Conservation (phyloP, 2,329 filamentous ascomycete genomes). For the Nigrospora sphaerica region DNA sequence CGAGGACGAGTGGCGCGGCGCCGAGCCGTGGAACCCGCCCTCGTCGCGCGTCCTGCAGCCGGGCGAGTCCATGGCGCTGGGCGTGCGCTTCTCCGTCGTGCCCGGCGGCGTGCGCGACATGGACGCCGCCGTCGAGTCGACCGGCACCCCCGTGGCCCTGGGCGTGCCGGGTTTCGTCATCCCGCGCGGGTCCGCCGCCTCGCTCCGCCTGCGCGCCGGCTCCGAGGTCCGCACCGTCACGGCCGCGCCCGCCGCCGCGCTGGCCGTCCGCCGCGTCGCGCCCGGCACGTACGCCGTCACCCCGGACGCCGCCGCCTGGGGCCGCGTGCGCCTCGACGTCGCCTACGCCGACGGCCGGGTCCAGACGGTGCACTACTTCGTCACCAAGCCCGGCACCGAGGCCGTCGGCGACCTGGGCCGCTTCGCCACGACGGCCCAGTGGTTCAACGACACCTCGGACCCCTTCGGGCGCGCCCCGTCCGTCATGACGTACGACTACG, state of each 20-base stretch:
- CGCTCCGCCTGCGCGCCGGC: constrained; percentile 35
- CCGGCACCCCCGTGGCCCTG: constrained; percentile 39
- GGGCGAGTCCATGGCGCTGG: constrained; percentile 38
- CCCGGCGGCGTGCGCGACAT: constrained; percentile 35
- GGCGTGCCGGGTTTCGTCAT: constrained; percentile 50
- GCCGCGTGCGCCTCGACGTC: constrained; percentile 39
- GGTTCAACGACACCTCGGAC: constrained; percentile 42
- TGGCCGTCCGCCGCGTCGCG: constrained; percentile 23
- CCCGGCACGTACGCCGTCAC: constrained; percentile 32
- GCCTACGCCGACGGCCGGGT: constrained; percentile 36
- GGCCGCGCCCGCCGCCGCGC: constrained; percentile 26
- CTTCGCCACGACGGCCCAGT: constrained; percentile 48
- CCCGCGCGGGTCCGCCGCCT: constrained; percentile 35
- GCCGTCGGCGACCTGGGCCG: constrained; percentile 37
- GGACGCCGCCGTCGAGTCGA: constrained; percentile 34
- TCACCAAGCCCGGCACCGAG: constrained; percentile 39
- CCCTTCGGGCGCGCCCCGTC: constrained; percentile 48
- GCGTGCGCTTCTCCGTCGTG: constrained; percentile 43
- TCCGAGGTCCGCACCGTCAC: constrained; percentile 31
- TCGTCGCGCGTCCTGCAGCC: constrained; percentile 37
- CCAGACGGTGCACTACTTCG: constrained; percentile 50
- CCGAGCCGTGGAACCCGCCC: constrained; percentile 47
- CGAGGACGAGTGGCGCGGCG: constrained; percentile 45
- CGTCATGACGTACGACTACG: constrained; percentile 50
- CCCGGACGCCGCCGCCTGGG: constrained; percentile 36